Base-by-base conservation (phyloP, 2,329 filamentous ascomycete genomes). In the Corniculantispora saksenae region DNA sequence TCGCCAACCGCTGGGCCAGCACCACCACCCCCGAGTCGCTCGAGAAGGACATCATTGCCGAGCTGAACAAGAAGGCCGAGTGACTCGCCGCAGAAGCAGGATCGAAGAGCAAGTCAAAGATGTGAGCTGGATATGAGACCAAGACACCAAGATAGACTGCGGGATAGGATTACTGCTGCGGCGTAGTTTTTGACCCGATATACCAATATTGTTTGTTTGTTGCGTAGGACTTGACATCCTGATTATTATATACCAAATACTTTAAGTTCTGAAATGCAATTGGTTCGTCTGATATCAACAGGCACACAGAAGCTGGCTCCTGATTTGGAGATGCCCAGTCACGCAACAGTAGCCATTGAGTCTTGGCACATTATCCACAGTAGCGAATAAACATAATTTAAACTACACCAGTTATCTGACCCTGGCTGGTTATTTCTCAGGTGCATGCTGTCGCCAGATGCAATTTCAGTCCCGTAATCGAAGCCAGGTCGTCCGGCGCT, bases 1-100 rank as follows among this genome's bases (percentile, higher is more conserved):
- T 98, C 71, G 91, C 91, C 80, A 86, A 86, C 32, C 84, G 95
- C 69, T 99, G 93, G 93, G 91, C 92, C 40, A 94, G 91, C 78
- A 91, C 88, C 21, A 93, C 91, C 66, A 95, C 94, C 84, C 95
- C 95, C 1, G 92, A 94, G 81, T 79, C 80, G 47, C 80, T 99
- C 71, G 91, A 94, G 86, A 83, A 84, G 68, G 80, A 84, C 4
- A 94, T 97, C 71, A 77, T 93, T 72, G 87, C 91, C 71, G 92
- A 93, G 81, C 82, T 96, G 67, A 83, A 84, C 74, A 85, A 85
- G 77, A 80, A 73, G 74, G 70, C 64, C 56, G 55, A 21, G 2
- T 65, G 57, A 65, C 63, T 65, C 2, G 27, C 13, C 9, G 56
- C 25, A 3, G n/a, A 17, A 3, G 12, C 35, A 25, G 7, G 13